Evolutionary conservation across 441 rosid species (phyloP).

Genomic region (Iberis amara): DNA sequence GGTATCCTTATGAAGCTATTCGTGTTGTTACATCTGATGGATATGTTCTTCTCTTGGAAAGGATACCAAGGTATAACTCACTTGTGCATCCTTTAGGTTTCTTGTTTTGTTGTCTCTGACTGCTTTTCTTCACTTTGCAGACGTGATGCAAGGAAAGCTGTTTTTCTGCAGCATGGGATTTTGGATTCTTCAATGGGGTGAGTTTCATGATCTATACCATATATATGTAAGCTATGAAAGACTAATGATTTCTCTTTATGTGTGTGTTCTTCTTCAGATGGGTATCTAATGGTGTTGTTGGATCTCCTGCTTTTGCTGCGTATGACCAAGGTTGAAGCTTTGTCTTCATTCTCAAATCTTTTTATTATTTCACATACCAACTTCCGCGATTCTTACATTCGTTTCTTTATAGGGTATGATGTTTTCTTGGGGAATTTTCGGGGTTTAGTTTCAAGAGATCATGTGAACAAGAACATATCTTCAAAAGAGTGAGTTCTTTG

Average conservation of each 20-base stretch:
- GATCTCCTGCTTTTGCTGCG: constrained; percentile 99
- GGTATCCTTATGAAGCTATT: constrained; percentile 97
- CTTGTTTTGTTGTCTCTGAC: constrained; percentile 15
- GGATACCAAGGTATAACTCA: constrained; percentile 74
- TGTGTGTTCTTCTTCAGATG: constrained; percentile 42
- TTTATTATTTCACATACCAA: constrained; percentile 17
- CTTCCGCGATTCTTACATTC: constrained; percentile 6
- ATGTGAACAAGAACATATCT: constrained; percentile 73
- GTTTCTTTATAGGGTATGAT: constrained; percentile 63
- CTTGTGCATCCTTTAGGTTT: constrained; percentile 5
- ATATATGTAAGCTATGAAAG: no score
- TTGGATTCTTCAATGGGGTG: constrained; percentile 97
- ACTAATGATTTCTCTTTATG: no score
- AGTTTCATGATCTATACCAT: constrained; percentile 28
- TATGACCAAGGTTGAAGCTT: constrained; percentile 76
- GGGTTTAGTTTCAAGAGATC: constrained; percentile 89
- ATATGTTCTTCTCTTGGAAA: constrained; percentile 88
- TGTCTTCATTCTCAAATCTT: neutral
- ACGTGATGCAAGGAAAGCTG: constrained; percentile 85
- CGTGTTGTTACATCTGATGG: constrained; percentile 86
- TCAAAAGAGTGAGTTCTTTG: constrained; percentile 57
- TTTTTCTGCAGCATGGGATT: constrained; percentile 86
- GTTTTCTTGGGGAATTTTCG: constrained; percentile 91
- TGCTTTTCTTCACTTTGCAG: constrained; percentile 39
- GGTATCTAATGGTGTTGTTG: constrained; percentile 95